A percentile compares a stretch with the other conserved stretches of the same genome.
These are phyloP conservation scores for Nidularia pulvinata DNA, from an alignment of 768 basidiomycete species.

Conservation along the genomic window DNA sequence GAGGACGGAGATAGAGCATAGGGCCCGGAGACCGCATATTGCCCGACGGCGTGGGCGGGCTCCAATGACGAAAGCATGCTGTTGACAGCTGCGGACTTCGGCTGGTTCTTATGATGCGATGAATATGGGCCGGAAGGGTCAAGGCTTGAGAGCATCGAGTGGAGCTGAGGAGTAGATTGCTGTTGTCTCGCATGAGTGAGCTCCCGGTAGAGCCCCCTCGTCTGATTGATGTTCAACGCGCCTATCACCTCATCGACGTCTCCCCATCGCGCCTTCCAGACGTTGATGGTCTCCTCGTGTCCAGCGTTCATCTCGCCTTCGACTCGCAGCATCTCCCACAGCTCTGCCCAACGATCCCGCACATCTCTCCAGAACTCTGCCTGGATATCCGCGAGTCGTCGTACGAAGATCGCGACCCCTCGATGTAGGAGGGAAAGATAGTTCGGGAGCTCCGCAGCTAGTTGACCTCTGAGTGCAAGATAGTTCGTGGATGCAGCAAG, in stretches of 20 bases:
- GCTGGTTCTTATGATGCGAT: constrained; percentile 1
- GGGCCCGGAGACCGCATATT: constrained; percentile 19
- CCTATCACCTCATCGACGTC: constrained; percentile 57
- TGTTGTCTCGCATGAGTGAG: constrained; percentile 7
- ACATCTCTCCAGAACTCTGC: constrained; percentile 59
- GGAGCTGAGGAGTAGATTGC: neutral
- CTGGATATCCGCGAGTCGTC: constrained; percentile 57
- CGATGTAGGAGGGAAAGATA: constrained; percentile 58
- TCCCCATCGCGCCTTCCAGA: constrained; percentile 71
- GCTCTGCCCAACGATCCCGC: constrained; percentile 66
- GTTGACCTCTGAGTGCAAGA: constrained; percentile 72
- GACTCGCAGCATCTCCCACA: constrained; percentile 83
- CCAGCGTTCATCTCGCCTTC: constrained; percentile 72
- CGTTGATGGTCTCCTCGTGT: constrained; percentile 64
- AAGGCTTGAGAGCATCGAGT: constrained; percentile 9
- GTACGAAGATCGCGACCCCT: constrained; percentile 55
- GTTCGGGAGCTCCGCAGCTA: constrained; percentile 68
- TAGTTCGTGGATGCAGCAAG: constrained; percentile 78
- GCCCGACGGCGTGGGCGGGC: constrained; percentile 9
- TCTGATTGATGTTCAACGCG: constrained; percentile 27
- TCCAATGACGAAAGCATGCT: constrained; percentile 22
- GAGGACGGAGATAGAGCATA: constrained; percentile 18
- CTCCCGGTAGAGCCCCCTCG: constrained; percentile 20
- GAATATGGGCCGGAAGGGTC: constrained; percentile 12
- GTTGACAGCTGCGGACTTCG: constrained; percentile 1